Conservation (phyloP, 2,329 filamentous ascomycete genomes). For the Claviceps humidiphila region DNA sequence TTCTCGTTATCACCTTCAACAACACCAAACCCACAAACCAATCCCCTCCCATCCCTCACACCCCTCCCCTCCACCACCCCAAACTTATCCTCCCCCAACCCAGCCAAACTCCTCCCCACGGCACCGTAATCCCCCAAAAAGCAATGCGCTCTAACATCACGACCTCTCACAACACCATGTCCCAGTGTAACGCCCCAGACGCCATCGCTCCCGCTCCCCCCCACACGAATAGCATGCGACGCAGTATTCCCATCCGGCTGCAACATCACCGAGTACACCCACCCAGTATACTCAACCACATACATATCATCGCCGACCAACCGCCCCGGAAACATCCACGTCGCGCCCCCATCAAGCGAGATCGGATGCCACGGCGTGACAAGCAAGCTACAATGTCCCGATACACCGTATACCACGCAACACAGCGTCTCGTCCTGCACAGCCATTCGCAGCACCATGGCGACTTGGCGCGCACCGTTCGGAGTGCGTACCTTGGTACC, state of each 20-base stretch:
- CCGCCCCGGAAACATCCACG: slow-evolving; percentile 30
- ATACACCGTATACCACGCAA: slow-evolving; percentile 18
- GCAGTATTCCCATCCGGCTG: background rate
- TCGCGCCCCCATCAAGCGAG: slow-evolving; percentile 17
- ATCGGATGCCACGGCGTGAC: slow-evolving; percentile 51
- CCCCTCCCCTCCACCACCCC: background rate
- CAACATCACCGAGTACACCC: background rate
- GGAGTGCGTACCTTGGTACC: slow-evolving; percentile 40
- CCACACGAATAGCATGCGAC: slow-evolving; percentile 38
- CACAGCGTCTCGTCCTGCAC: slow-evolving; percentile 29
- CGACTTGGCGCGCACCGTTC: slow-evolving; percentile 32
- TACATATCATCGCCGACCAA: background rate
- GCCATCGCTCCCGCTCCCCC: slow-evolving; percentile 6
- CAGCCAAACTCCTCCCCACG: background rate
- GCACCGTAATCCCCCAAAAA: background rate
- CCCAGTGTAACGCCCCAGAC: slow-evolving; percentile 45
- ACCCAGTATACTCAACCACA: background rate
- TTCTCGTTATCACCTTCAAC: background rate
- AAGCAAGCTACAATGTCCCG: slow-evolving; percentile 20
- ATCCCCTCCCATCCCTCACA: background rate
- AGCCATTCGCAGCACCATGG: slow-evolving; percentile 35
- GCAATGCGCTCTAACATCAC: slow-evolving; percentile 22
- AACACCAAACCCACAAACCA: background rate
- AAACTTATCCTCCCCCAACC: background rate
- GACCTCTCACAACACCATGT: slow-evolving; percentile 32